Evolutionary conservation across 208 protist species (phyloP), one percentile per base, ranked within the genome.

Genomic region (Angomonas ambiguus): DNA sequence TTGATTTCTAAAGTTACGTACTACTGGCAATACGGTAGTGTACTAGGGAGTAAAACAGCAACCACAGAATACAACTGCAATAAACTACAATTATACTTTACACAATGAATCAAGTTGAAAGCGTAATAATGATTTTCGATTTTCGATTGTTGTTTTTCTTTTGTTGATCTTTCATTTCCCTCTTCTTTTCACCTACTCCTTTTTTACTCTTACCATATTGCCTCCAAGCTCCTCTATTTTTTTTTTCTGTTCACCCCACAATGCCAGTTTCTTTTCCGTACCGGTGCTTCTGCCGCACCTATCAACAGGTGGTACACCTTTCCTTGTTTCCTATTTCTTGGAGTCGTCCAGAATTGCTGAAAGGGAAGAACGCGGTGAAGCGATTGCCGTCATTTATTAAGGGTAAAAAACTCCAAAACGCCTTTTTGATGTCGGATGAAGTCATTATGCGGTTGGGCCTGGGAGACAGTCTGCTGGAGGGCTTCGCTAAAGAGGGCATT

Each of bases 391-490:
- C 33, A 16, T 67, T 88, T 10, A 42, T 88, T 24, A 56, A 65
- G 2, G 60, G 70, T 24, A 73, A 74, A 35, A 69, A 67, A n/a
- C 73, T 84, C 42, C 62, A 42, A 24, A 62, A 67, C 24, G 71
- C 78, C 2, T 62, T 91, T n/a, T 53, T 91, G 10, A 71, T 87
- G 51, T 83, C 80, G 22, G 84, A 91, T 60, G 49, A 31, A 2
- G 49, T 51, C 25, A 76, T 87, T 55, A 86, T 84, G 70, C 74
- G 75, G 65, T 63, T 91, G 20, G 81, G 84, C 6, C 77, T 91
- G 16, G 62, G 51, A 1, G 56, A 87, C 41, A 60, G 8, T 34
- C 25, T 86, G 27, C 63, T 91, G 25, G 31, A 67, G 28, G 69
- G 62, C 25, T 51, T 85, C 66, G 72, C 72, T 35, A 63, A 67